Base-by-base conservation (phyloP, 163 green algal genomes). In the Chlorella variabilis region DNA sequence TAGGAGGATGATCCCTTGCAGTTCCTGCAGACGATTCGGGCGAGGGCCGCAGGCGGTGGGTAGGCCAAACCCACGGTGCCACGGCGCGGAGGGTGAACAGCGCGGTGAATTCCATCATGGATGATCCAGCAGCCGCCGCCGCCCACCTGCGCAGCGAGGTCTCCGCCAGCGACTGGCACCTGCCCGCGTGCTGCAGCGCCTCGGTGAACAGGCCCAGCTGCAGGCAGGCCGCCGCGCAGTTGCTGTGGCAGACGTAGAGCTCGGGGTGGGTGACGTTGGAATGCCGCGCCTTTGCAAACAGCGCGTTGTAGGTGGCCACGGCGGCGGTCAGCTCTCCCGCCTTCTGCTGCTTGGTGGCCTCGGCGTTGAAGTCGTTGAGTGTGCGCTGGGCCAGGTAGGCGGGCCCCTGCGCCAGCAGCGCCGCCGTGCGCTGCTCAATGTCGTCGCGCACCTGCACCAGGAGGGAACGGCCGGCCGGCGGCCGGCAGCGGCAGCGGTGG, bases 201-300 rank as follows among this genome's bases (percentile, higher is more conserved):
- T 91, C 79, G 3, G 88, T 56, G 76, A 61, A 87, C 31, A 90
- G 65, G 2, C 84, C 86, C 51, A 94, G 79, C 21, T 88, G 75
- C 20, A 94, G 75, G 33, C 84, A 90, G 3, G 86, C 86, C 0
- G 67, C 75, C 1, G 90, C 73, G 15, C 85, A 78, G 77, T 95
- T 95, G 66, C 79, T 87, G 82, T 94, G 78, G 65, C 85, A 91
- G 25, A 95, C 54, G 83, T 94, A 90, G 11, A 93, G 68, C 80
- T 94, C 88, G n/a, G 84, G 80, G 71, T 93, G 84, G 3, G 80
- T 89, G 11, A 92, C 56, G 67, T 91, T 88, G 33, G 68, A 54
- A 29, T 75, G 75, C 29, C 65, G 33, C 0, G 85, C 73, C 67
- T 89, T 90, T 2, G 67, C 66, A 70, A 95, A 95, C 2, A 96